Base-by-base conservation (phyloP, 257 asterid genomes). In the Solanum peruvianum region DNA sequence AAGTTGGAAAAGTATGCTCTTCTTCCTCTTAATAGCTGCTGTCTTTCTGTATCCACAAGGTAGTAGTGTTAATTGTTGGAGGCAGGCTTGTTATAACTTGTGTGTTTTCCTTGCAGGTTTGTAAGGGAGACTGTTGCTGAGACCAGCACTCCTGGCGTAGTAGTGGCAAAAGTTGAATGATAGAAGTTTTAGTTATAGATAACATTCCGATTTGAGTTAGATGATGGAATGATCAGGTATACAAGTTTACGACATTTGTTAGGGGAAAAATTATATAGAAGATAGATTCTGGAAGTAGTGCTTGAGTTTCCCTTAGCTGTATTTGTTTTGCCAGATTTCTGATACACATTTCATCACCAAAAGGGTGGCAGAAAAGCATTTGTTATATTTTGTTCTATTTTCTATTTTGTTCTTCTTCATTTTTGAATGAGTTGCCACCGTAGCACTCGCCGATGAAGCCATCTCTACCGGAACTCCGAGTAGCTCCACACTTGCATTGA, bases 151-250 rank as follows among this genome's bases (percentile, higher is more conserved):
- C 92, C 96, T 47, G 93, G 94, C 41, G 99, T 93, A 89, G 98
- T 93, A 66, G 90, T 94, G 85, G 98, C 96, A 45, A 96, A 96
- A 96, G 98, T 97, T 86, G 99, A 97, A 91, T 97, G 93, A 94
- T 45, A 52, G 23, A 86, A 49, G 70, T 80, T 81, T 18, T 71
- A 15, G 84, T 84, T 29, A 45, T 47, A 47, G 64, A 78, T 25
- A 78, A 45, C 42, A 15, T 27, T 78, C 84, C 10, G 84, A 78
- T 7, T 77, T 44, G 39, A 77, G 11, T 44, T 78, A 78, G 84
- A 78, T 18, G 64, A 45, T 77, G 83, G 83, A 44, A 77, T 39
- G 39, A 44, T 44, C 29, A 78, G 84, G 60, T 45, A 4, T 78
- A 78, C 84, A 45, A 78, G 84, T 45, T 78, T 16, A 78, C 13